A percentile compares a stretch with the other conserved stretches of the same genome.
Conservation (phyloP, 2,329 filamentous ascomycete species). For the Pseudocercospora pini-densiflorae region DNA sequence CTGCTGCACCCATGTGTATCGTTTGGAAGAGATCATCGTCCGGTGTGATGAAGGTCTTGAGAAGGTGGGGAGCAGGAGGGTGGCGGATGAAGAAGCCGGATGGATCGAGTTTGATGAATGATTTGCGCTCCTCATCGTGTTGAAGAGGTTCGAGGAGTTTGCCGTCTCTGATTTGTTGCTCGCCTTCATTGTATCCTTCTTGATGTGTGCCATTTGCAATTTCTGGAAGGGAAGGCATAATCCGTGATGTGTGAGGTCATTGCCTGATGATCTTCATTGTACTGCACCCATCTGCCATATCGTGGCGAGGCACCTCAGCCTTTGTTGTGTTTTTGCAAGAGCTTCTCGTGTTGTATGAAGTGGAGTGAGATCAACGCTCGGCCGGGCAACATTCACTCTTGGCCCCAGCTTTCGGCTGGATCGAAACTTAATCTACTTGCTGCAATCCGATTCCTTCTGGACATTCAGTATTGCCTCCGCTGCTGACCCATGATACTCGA, state of each 20-base stretch:
- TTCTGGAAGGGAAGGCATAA: background rate
- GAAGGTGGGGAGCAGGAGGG: conserved; percentile 10
- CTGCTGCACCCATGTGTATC: conserved; percentile 42
- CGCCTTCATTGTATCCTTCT: background rate
- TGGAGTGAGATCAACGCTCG: no score
- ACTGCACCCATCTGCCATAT: no score
- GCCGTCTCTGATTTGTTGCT: background rate
- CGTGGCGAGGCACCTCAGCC: no score
- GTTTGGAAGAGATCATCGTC: conserved; percentile 42
- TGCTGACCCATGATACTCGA: background rate
- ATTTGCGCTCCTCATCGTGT: background rate
- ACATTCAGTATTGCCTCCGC: background rate
- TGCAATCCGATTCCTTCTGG: background rate
- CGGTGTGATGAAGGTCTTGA: conserved; percentile 6
- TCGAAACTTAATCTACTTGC: no score
- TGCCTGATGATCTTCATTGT: background rate
- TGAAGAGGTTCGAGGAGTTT: background rate
- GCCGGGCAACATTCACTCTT: no score
- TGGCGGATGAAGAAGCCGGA: conserved; percentile 15
- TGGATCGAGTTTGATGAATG: background rate
- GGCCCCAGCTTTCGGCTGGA: no score
- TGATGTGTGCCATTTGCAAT: background rate
- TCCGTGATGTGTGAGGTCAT: background rate
- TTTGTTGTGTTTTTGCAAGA: no score
- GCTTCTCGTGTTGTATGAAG: no score